Conservation (phyloP, 257 asterid species). For the Nicotiana paniculata region DNA sequence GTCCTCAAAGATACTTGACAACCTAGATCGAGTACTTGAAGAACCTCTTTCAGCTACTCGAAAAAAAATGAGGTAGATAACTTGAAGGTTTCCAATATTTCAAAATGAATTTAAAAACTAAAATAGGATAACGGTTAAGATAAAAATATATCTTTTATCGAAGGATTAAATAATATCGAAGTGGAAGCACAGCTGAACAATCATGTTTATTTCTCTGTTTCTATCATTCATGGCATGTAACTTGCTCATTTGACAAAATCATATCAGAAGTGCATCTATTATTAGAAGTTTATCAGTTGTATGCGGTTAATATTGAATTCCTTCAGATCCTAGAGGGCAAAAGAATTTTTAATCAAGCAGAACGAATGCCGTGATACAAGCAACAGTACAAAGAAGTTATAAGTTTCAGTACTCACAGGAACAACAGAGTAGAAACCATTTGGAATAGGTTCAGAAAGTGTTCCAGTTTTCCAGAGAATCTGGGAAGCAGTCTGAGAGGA, state of each 20-base stretch:
- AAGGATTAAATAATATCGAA: background rate
- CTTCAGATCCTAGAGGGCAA: background rate
- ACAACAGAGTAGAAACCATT: slow-evolving; percentile 93
- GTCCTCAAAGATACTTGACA: background rate
- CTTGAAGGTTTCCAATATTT: background rate
- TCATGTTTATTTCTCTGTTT: background rate
- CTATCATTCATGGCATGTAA: background rate
- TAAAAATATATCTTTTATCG: background rate
- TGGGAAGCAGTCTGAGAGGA: slow-evolving; percentile 62
- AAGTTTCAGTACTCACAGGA: slow-evolving; percentile 60
- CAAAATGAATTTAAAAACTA: background rate
- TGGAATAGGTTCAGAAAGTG: slow-evolving; percentile 80
- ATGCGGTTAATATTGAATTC: background rate
- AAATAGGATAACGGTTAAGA: background rate
- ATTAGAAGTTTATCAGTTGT: background rate
- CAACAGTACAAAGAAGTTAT: slow-evolving; percentile 14
- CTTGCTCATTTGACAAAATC: background rate
- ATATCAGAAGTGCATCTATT: background rate
- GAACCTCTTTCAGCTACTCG: background rate
- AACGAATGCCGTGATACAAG: background rate
- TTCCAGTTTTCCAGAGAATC: slow-evolving; percentile 85
- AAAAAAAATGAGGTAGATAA: background rate
- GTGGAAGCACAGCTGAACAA: background rate
- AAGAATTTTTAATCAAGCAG: background rate
- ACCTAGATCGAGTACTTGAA: slow-evolving; percentile 1